phyloP scores from a whole-genome alignment of 169 alveolate species.

The Cryptosporidium ubiquitum region DNA sequence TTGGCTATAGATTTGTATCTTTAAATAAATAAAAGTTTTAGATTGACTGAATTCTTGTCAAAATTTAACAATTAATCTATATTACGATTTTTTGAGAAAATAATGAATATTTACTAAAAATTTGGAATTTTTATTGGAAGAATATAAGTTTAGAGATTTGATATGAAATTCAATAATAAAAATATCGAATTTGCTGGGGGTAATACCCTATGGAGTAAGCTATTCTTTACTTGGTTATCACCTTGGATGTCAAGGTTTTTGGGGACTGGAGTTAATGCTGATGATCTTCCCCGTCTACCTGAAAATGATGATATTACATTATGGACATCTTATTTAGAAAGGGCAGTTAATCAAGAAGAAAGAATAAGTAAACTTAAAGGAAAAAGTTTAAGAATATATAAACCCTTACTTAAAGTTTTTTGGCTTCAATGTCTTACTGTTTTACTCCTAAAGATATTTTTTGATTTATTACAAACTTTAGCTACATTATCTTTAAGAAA shows the following conservation, averaged over 20 bases:
- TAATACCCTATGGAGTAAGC: conserved; percentile 30
- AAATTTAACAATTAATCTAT: neutral
- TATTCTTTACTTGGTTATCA: conserved; percentile 58
- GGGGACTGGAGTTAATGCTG: conserved; percentile 34
- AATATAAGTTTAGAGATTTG: neutral
- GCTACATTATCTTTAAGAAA: conserved; percentile 59
- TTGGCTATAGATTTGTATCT: neutral
- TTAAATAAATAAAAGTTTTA: neutral
- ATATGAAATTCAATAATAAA: neutral
- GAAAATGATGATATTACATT: conserved; percentile 14
- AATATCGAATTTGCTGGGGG: conserved; percentile 62
- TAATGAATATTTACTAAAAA: neutral
- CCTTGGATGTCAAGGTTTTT: conserved; percentile 70
- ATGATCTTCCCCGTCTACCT: conserved; percentile 67
- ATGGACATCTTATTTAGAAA: conserved; percentile 51
- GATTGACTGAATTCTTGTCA: neutral
- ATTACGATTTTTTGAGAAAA: neutral
- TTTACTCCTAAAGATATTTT: conserved; percentile 13
- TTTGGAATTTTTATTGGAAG: neutral
- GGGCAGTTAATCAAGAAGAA: conserved; percentile 62
- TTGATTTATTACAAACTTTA: conserved; percentile 34
- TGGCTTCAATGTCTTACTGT: conserved; percentile 56
- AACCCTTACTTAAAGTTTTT: conserved; percentile 56
- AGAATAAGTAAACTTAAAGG: conserved; percentile 53
- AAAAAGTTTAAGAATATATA: conserved; percentile 12